These are phyloP conservation scores for Oryza coarctata DNA, from an alignment of 176 grass and related monocot genomes.

Conservation along the genomic window DNA sequence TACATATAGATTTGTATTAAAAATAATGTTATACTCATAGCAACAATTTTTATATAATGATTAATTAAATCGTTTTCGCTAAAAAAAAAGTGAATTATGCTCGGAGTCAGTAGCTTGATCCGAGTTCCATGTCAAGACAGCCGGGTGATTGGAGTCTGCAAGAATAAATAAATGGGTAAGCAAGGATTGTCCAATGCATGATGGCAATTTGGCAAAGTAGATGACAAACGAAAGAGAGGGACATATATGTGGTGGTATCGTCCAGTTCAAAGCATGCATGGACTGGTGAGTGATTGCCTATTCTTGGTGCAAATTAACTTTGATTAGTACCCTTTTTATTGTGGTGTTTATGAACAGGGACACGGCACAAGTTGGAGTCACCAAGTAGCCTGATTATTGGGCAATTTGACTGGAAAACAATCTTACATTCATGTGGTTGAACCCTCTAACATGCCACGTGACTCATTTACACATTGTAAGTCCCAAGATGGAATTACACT, in stretches of 20 bases:
- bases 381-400: too few relatives aligned
- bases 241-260: not conserved
- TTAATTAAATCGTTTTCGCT: too few relatives aligned
- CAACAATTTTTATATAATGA: too few relatives aligned
- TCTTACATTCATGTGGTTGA: too few relatives aligned
- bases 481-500: not conserved
- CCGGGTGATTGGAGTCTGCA: not conserved
- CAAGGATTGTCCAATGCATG: not conserved
- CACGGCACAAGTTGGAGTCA: too few relatives aligned
- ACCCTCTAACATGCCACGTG: too few relatives aligned
- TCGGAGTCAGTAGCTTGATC: too few relatives aligned
- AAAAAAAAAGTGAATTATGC: too few relatives aligned
- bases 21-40: too few relatives aligned
- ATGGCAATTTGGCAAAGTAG: not conserved
- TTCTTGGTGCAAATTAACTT: not conserved
- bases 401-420: too few relatives aligned
- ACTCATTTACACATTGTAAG: not conserved
- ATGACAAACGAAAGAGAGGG: not conserved
- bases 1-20: too few relatives aligned
- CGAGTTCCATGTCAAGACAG: not conserved
- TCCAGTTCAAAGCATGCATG: not conserved
- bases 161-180: not conserved
- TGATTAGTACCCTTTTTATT: not conserved
- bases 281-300: not conserved
- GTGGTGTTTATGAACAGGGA: too few relatives aligned